Percentiles rank a stretch among this genome's conserved stretches.
Conservation (phyloP, 2,329 filamentous ascomycete species). For the Didymella lethalis region DNA sequence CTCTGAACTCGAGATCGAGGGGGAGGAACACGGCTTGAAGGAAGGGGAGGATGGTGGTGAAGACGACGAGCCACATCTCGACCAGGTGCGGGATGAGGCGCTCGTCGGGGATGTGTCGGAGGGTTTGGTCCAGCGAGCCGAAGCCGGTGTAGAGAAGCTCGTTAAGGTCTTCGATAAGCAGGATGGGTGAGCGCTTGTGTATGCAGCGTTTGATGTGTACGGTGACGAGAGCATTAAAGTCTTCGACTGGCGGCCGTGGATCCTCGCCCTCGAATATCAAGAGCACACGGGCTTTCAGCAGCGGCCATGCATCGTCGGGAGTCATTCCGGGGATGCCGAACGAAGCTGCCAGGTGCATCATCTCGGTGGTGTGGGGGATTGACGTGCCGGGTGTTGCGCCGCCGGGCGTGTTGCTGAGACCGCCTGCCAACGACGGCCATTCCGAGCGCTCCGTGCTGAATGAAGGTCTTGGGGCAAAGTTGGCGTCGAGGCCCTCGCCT, state of each 20-base stretch:
- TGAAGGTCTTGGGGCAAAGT: conserved; percentile 49
- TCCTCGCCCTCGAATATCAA: conserved; percentile 85
- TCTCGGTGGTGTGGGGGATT: conserved; percentile 48
- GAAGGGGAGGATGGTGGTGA: conserved; percentile 88
- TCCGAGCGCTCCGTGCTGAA: conserved; percentile 51
- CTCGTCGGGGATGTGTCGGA: conserved; percentile 81
- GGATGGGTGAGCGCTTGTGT: conserved; percentile 72
- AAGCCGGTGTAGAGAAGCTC: conserved; percentile 85
- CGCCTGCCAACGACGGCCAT: conserved; percentile 43
- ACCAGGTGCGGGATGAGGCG: conserved; percentile 88
- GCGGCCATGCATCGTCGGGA: conserved; percentile 81
- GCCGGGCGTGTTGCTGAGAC: conserved; percentile 36
- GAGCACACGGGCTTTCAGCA: conserved; percentile 76
- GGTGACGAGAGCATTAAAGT: conserved; percentile 81
- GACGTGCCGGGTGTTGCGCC: conserved; percentile 36
- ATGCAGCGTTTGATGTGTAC: conserved; percentile 81
- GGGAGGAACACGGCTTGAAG: conserved; percentile 95
- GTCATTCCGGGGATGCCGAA: conserved; percentile 60
- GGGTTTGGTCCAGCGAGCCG: conserved; percentile 80
- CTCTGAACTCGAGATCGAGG: conserved; percentile 90
- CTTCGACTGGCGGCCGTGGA: conserved; percentile 79
- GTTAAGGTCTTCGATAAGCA: conserved; percentile 77
- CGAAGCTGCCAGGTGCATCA: conserved; percentile 55
- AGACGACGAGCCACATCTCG: conserved; percentile 93
- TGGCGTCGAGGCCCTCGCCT: conserved; percentile 43